Evolutionary conservation across 2,329 filamentous ascomycete species (phyloP).

Genomic region (Xylaria sp.): DNA sequence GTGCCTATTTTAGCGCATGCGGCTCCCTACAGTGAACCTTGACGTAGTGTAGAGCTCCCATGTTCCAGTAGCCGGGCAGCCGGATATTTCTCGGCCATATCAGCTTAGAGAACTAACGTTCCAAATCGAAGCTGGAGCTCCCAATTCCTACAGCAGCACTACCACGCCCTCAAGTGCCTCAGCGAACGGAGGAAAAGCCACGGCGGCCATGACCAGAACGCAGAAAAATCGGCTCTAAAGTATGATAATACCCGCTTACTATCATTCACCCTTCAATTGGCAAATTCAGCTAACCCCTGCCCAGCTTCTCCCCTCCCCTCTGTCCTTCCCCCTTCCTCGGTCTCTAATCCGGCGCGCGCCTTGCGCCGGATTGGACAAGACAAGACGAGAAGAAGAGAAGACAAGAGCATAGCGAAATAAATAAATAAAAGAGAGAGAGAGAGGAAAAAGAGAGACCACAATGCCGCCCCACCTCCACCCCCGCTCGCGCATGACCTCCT

Average conservation of each 20-base stretch:
- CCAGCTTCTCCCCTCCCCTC: neutral
- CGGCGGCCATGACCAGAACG: slow-evolving; percentile 13
- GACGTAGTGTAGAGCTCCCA: neutral
- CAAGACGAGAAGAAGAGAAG: neutral
- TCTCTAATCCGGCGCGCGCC: slow-evolving; percentile 17
- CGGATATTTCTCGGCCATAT: slow-evolving; percentile 31
- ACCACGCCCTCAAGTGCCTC: slow-evolving; percentile 3
- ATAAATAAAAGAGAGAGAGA: too few species aligned
- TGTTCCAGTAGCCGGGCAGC: neutral
- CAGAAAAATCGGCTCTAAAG: neutral
- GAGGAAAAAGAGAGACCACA: slow-evolving; percentile 7
- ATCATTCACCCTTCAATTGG: slow-evolving; percentile 5
- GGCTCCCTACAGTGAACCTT: slow-evolving; percentile 8
- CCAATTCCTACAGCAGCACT: neutral
- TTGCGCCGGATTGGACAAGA: slow-evolving; percentile 8
- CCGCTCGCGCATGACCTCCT: slow-evolving; percentile 90
- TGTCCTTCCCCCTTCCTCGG: neutral
- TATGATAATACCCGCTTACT: neutral
- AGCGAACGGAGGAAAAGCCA: neutral
- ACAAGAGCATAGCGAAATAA: too few species aligned
- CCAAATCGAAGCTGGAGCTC: slow-evolving; percentile 9
- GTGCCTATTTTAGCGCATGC: slow-evolving; percentile 22
- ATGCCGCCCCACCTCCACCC: slow-evolving; percentile 95
- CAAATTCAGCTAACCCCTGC: neutral
- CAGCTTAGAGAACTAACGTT: neutral